Percentiles rank a stretch among this genome's conserved stretches.
Evolutionary conservation across 352 stramenopile genomes (phyloP).

Genomic region (Phytophthora citricola): DNA sequence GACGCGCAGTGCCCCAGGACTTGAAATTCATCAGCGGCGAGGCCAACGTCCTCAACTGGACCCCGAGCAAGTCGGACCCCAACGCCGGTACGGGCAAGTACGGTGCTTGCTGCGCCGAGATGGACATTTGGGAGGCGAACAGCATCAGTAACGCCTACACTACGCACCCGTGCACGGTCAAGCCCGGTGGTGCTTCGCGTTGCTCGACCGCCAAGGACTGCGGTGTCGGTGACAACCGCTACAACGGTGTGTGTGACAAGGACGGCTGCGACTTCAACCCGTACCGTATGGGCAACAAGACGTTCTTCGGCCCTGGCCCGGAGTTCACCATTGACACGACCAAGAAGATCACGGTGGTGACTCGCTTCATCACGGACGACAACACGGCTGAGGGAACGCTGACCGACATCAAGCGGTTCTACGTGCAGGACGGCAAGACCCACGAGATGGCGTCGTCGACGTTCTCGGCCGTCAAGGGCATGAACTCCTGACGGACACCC

Average conservation of each 20-base stretch:
- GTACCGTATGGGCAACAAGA: conserved; percentile 38
- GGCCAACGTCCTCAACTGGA: conserved; percentile 63
- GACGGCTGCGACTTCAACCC: conserved; percentile 39
- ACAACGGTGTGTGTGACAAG: conserved; percentile 35
- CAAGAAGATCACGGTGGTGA: conserved; percentile 34
- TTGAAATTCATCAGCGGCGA: conserved; percentile 74
- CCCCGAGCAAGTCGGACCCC: conserved; percentile 26
- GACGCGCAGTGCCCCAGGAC: conserved; percentile 63
- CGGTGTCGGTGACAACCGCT: conserved; percentile 12
- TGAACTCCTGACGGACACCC: conserved; percentile 30
- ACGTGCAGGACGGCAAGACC: conserved; percentile 24
- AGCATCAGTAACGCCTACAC: conserved; percentile 51
- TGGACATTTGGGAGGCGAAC: conserved; percentile 70
- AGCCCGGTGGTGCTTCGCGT: conserved; percentile 29
- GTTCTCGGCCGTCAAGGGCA: conserved; percentile 16
- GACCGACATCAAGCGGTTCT: conserved; percentile 27
- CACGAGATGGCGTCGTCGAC: conserved; percentile 23
- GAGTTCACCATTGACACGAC: conserved; percentile 34
- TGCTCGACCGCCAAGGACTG: conserved; percentile 19
- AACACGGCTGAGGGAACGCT: conserved; percentile 23
- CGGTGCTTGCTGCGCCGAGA: conserved; percentile 63
- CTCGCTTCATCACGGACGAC: conserved; percentile 36
- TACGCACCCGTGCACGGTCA: conserved; percentile 48
- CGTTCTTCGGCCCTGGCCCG: conserved; percentile 30
- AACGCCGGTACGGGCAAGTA: conserved; percentile 50